Conservation (phyloP, 2,329 filamentous ascomycete species). For the Xylaria sp. region DNA sequence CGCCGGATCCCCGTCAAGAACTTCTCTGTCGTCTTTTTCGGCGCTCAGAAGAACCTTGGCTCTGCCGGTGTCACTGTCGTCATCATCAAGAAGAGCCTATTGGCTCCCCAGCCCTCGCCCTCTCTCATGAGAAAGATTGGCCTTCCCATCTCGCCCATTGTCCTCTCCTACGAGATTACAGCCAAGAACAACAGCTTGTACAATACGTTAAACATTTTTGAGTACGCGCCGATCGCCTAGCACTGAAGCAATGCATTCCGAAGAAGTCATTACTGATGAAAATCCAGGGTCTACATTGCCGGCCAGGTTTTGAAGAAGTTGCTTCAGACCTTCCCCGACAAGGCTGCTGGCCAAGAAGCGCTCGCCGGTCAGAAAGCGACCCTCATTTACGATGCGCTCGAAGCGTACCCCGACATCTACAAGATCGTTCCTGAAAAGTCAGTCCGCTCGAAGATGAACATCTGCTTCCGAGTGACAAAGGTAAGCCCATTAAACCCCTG, state of each 20-base stretch:
- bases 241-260: not conserved
- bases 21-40: constrained; percentile 82
- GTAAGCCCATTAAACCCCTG: not conserved
- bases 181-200: constrained; percentile 93
- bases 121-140: constrained; percentile 67
- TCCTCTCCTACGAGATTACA: constrained; percentile 78
- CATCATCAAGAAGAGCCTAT: constrained; percentile 73
- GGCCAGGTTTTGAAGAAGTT: constrained; percentile 82
- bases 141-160: constrained; percentile 70
- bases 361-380: constrained; percentile 69
- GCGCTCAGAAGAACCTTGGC: constrained; percentile 92
- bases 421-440: constrained; percentile 68
- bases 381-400: constrained; percentile 71
- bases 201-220: constrained; percentile 93
- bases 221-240: constrained; percentile 35
- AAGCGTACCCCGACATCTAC: constrained; percentile 69
- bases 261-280: not conserved
- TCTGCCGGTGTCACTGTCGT: constrained; percentile 80
- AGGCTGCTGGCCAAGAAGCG: constrained; percentile 70
- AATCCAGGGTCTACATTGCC: constrained; percentile 72
- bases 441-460: constrained; percentile 85
- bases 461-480: constrained; percentile 74
- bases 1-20: constrained; percentile 70
- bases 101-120: constrained; percentile 66
- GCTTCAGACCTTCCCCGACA: constrained; percentile 58